Evolutionary conservation across 1,284 basidiomycete species (phyloP).

Genomic region (Irpex sp.): DNA sequence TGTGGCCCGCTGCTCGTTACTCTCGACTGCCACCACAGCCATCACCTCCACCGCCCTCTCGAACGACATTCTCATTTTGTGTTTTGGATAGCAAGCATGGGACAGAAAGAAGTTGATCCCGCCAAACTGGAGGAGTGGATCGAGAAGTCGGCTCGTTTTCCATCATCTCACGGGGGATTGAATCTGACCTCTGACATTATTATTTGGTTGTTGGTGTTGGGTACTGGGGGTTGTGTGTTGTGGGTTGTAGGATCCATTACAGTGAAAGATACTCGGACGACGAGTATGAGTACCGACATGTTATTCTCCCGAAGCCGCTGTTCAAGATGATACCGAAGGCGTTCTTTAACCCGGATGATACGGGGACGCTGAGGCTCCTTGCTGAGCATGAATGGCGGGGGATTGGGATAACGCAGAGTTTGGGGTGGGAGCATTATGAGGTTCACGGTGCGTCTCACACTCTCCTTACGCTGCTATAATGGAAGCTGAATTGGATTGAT

Average conservation of each 20-base stretch:
- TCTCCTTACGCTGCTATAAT: not conserved
- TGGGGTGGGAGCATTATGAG: constrained; percentile 98
- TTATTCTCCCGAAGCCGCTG: constrained; percentile 87
- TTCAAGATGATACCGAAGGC: constrained; percentile 85
- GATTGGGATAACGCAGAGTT: constrained; percentile 92
- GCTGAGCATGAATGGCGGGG: constrained; percentile 91
- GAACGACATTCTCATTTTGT: not conserved
- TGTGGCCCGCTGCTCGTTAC: not conserved
- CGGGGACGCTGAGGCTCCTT: constrained; percentile 80
- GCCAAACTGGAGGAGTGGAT: constrained; percentile 61
- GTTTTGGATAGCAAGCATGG: constrained; percentile 12
- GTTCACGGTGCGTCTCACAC: constrained; percentile 74
- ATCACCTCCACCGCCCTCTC: constrained; percentile 12
- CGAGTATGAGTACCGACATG: constrained; percentile 86
- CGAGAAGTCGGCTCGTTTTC: constrained; percentile 25
- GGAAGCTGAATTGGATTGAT: constrained; percentile 6
- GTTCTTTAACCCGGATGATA: constrained; percentile 73
- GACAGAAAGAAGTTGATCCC: constrained; percentile 28
- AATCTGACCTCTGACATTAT: constrained; percentile 13
- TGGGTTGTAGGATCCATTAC: constrained; percentile 65
- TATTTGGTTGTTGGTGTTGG: too few species aligned
- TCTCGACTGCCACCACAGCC: not conserved
- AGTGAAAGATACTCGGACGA: constrained; percentile 84
- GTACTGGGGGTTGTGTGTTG: not conserved
- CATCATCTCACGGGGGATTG: constrained; percentile 1